Evolutionary conservation across 495 filamentous ascomycete genomes (phyloP).

Genomic region (Cetradonia linearis): DNA sequence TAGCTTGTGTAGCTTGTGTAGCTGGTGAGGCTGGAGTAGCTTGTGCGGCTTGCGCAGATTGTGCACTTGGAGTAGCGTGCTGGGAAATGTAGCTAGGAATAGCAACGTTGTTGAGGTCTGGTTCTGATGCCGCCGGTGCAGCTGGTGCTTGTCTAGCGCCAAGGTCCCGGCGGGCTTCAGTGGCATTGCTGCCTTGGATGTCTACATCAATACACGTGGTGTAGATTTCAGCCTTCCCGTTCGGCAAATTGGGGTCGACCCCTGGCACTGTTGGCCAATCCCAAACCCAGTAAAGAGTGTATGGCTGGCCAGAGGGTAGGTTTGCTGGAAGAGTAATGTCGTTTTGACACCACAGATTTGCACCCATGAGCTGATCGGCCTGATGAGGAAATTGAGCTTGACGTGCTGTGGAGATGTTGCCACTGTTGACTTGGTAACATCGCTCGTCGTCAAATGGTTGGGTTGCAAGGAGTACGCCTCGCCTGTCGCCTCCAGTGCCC

Average conservation of each 20-base stretch:
- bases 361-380: slow-evolving; percentile 36
- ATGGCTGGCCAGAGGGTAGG: slow-evolving; percentile 41
- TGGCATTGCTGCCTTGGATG: slow-evolving; percentile 32
- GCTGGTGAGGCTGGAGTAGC: slow-evolving; percentile 5
- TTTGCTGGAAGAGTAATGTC: slow-evolving; percentile 59
- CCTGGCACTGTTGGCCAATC: slow-evolving; percentile 60
- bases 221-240: slow-evolving; percentile 60
- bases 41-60: slow-evolving; percentile 8
- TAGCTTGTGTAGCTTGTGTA: slow-evolving; percentile 7
- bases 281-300: slow-evolving; percentile 88
- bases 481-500: slow-evolving; percentile 64
- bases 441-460: slow-evolving; percentile 75
- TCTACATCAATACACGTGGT: slow-evolving; percentile 74
- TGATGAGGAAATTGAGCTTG: slow-evolving; percentile 40
- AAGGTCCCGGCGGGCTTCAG: slow-evolving; percentile 8
- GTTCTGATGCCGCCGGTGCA: not conserved
- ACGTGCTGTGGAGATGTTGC: slow-evolving; percentile 44
- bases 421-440: slow-evolving; percentile 61
- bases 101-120: slow-evolving; percentile 10
- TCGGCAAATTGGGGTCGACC: slow-evolving; percentile 36
- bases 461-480: slow-evolving; percentile 60
- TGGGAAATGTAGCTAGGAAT: slow-evolving; percentile 9
- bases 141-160: slow-evolving; percentile 8
- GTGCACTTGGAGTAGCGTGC: not conserved
- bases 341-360: slow-evolving; percentile 63